Conservation (phyloP, 768 basidiomycete species). For the Trametes cubensis region DNA sequence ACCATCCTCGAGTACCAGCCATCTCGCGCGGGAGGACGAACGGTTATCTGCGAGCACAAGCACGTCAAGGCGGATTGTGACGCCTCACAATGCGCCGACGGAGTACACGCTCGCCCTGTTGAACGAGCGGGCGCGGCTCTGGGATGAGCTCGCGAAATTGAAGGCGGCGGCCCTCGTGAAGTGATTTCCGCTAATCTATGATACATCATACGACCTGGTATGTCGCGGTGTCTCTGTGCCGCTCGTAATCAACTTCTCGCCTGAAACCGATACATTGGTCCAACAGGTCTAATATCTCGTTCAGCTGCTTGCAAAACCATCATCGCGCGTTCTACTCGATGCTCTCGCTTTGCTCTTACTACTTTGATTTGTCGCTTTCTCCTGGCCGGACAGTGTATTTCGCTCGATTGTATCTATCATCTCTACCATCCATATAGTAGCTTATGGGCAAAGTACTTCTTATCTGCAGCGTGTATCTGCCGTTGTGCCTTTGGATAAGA, state of each 20-base stretch:
- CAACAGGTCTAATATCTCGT: too few species aligned
- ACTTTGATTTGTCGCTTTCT: too few species aligned
- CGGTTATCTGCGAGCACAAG: neutral
- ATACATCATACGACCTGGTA: neutral
- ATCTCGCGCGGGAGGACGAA: neutral
- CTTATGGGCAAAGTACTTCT: too few species aligned
- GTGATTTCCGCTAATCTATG: neutral
- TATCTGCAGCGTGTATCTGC: too few species aligned
- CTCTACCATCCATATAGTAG: too few species aligned
- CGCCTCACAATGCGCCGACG: conserved; percentile 42
- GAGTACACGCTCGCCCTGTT: conserved; percentile 54
- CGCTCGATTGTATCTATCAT: too few species aligned
- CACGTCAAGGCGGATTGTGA: conserved; percentile 28
- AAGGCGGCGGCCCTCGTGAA: conserved; percentile 28
- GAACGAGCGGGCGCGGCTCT: conserved; percentile 57
- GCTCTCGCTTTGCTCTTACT: too few species aligned
- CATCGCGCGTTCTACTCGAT: too few species aligned
- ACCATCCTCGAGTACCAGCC: neutral
- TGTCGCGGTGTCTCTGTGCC: neutral
- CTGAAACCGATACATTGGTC: too few species aligned
- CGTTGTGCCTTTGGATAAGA: too few species aligned
- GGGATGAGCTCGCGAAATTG: conserved; percentile 56
- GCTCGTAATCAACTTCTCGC: neutral
- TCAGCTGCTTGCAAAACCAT: too few species aligned
- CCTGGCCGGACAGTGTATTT: too few species aligned